A percentile compares a stretch with the other conserved stretches of the same genome.
Evolutionary conservation across 345 rosid genomes (phyloP).

Genomic region (Moringa oleifera): DNA sequence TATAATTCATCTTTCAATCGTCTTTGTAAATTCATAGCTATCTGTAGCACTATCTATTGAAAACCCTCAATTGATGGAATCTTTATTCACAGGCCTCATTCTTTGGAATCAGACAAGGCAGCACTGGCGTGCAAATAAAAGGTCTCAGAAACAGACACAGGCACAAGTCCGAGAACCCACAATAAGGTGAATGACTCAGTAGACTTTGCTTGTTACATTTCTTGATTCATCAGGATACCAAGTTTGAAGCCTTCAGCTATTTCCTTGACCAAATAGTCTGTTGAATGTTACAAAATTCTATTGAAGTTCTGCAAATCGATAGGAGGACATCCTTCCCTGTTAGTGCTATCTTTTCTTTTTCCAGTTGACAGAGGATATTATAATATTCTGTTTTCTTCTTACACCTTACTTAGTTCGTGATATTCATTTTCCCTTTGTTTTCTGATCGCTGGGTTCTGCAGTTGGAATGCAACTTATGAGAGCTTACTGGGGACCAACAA

Average conservation of each 20-base stretch:
- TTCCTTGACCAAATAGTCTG: not conserved
- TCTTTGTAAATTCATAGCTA: not conserved
- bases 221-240: not conserved
- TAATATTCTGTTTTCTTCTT: not conserved
- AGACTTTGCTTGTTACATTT: not conserved
- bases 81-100: slow-evolving; percentile 42
- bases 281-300: not conserved
- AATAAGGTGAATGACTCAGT: slow-evolving; percentile 42
- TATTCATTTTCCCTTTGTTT: not conserved
- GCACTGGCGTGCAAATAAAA: slow-evolving; percentile 56
- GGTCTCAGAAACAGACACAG: slow-evolving; percentile 21
- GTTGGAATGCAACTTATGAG: slow-evolving; percentile 69
- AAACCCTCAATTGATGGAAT: slow-evolving; percentile 5
- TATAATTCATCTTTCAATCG: not conserved
- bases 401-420: not conserved
- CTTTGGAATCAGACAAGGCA: slow-evolving; percentile 76
- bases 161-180: slow-evolving; percentile 48
- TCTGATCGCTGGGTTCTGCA: slow-evolving; percentile 12
- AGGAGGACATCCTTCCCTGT: not conserved
- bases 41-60: not conserved
- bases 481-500: slow-evolving; percentile 55
- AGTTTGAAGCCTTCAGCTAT: no score
- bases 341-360: not conserved
- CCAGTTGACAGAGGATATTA: not conserved
- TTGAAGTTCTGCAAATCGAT: not conserved